Evolutionary conservation across 306 rosid genomes (phyloP).

Genomic region (Vicia villosa): DNA sequence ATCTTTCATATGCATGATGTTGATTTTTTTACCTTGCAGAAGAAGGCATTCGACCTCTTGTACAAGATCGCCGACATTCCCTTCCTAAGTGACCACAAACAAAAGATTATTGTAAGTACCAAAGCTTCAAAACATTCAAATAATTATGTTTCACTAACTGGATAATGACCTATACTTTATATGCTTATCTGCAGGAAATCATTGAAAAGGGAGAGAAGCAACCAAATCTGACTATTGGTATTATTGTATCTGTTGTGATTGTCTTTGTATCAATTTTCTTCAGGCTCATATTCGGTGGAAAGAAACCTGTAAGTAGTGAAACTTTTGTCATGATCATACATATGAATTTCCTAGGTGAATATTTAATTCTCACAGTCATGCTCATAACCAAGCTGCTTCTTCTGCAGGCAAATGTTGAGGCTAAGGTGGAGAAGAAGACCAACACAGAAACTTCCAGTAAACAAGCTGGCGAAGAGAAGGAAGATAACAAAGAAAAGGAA

Average conservation of each 20-base stretch:
- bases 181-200: slow-evolving; percentile 64
- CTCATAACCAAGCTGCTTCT: background rate
- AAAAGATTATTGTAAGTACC: slow-evolving; percentile 64
- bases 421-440: slow-evolving; percentile 51
- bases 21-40: slow-evolving; percentile 57
- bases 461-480: slow-evolving; percentile 55
- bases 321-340: background rate
- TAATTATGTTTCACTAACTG: background rate
- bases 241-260: slow-evolving; percentile 55
- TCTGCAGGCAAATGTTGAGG: slow-evolving; percentile 58
- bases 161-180: slow-evolving; percentile 16
- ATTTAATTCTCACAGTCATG: background rate
- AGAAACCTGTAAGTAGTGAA: slow-evolving; percentile 50
- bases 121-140: background rate
- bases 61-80: slow-evolving; percentile 89
- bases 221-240: slow-evolving; percentile 79
- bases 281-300: slow-evolving; percentile 76
- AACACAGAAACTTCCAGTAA: slow-evolving; percentile 47
- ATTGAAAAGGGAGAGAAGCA: slow-evolving; percentile 87
- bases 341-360: background rate
- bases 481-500: slow-evolving; percentile 51
- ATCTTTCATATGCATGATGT: slow-evolving; percentile 12
- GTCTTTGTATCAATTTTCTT: slow-evolving; percentile 59
- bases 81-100: slow-evolving; percentile 61
- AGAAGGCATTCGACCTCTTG: slow-evolving; percentile 78